Evolutionary conservation across 495 filamentous ascomycete genomes (phyloP), one percentile per base, ranked within the genome.

Genomic region (Annulohypoxylon stygium): DNA sequence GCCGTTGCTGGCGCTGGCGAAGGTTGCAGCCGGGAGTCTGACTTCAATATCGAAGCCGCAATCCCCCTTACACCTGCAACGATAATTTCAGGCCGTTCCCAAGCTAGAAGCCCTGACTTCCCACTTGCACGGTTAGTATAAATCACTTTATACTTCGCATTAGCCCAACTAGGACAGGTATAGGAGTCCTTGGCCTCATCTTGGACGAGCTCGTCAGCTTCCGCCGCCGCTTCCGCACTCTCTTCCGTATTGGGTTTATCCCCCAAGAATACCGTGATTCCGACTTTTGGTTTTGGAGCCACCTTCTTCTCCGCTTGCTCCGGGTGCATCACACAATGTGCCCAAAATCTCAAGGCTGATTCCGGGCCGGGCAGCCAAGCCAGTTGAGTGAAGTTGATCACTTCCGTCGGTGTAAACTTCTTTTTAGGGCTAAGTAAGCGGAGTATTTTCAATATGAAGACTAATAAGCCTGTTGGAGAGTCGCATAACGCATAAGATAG

Each of bases 401-500:
- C 70, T 67, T 86, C 80, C 34, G 79, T 76, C 14, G 79, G 68
- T 6, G 76, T 78, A 39, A 86, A 79, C 45, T 70, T 74, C 57
- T 78, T 80, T 23, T 64, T 65, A 2, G 81, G 73, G 16, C 74
- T 75, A 20, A 78, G 72, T 12, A 74, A 64, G 26, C 78, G 67
- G n/a, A 88, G 74, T 8, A 69, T 78, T 58, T 79, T 79, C 50
- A 84, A 64, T 9, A 85, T 78, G 36, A 86, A 79, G 25, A 83
- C 80, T 25, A 88, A 69, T 37, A 87, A 76, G 6, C 86, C 86
- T 8, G 83, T 83, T 0, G 86, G 86, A 2, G 85, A 87, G 57
- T 88, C 86, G 63, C 85, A 87, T 2, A 88, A 71, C 5, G 84
- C 86, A 66, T 87, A 88, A 3, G 83, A 78, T 4, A 87, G 66